These are phyloP conservation scores for Sclerotinia borealis DNA, from an alignment of 2,329 filamentous ascomycete genomes.

Conservation along the genomic window DNA sequence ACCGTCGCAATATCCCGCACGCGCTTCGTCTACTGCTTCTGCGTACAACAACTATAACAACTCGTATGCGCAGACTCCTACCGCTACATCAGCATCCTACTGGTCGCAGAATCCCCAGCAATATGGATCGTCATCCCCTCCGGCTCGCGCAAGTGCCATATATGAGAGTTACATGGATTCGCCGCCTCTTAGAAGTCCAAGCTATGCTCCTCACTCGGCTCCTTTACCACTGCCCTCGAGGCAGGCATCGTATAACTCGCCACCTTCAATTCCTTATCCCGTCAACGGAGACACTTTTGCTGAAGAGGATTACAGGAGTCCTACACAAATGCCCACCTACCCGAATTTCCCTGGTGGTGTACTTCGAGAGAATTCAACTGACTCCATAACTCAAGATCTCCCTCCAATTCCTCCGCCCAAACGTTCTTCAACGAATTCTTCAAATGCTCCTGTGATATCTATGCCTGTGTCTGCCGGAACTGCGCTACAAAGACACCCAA, in stretches of 20 bases:
- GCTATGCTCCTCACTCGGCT: conserved; percentile 21
- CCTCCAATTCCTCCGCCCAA: conserved; percentile 19
- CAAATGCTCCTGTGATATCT: conserved; percentile 13
- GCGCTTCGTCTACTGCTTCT: conserved; percentile 48
- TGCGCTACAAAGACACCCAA: conserved; percentile 32
- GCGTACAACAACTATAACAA: conserved; percentile 43
- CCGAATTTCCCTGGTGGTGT: conserved; percentile 23
- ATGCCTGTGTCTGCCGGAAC: conserved; percentile 17
- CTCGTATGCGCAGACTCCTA: conserved; percentile 35
- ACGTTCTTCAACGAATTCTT: conserved; percentile 23
- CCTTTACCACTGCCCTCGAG: conserved; percentile 24
- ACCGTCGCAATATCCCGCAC: conserved; percentile 44
- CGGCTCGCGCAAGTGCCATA: conserved; percentile 22
- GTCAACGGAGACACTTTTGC: conserved; percentile 26
- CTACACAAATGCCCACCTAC: conserved; percentile 20
- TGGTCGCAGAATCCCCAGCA: conserved; percentile 23
- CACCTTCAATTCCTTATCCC: conserved; percentile 23
- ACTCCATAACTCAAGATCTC: conserved; percentile 13
- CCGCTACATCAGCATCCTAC: conserved; percentile 35
- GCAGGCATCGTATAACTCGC: conserved; percentile 23
- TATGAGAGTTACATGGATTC: conserved; percentile 22
- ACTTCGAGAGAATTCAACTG: neutral
- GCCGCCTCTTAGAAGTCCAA: conserved; percentile 23
- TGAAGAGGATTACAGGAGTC: conserved; percentile 22
- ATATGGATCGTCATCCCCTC: conserved; percentile 22